Evolutionary conservation across 2,329 filamentous ascomycete species (phyloP), one percentile per base, ranked within the genome.

Genomic region (Aspergillus ruber): DNA sequence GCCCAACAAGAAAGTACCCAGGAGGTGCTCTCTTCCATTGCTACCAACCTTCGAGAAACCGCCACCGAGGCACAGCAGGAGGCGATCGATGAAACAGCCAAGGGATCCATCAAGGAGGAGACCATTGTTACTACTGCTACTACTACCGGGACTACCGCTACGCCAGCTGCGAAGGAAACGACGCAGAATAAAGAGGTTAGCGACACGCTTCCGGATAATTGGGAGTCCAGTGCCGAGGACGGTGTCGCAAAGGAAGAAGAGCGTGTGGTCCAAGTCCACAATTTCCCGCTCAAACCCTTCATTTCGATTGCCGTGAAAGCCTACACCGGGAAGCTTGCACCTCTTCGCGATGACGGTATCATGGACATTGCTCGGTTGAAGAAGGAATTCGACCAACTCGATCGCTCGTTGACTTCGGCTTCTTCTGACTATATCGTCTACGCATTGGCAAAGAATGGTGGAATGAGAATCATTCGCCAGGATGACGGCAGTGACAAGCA

Each of bases 351-450:
- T 48, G 86, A 91, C 56, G 80, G 85, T 39, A 84, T 95, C 59
- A 87, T 95, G 76, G 89, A 95, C 58, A 93, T 98, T 63, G 91
- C 93, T 44, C 83, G 90, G 49, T 78, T 97, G 54, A 95, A 95
- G 78, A 97, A 97, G 73, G 90, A 95, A 4, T 97, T 97, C 60
- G 93, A 98, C 63, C 93, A 97, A 71, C 85, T 96, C 52, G 93
- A 98, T 64, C 87, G 94, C 55, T 94, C 90, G 53, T 79, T 98
- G 27, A 91, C 91, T 43, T 86, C 90, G 4, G 90, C 91, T 15
- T 91, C 89, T 21, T 84, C 88, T 62, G 86, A 85, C 50, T 95
- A 93, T 72, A 97, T 98, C 69, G 85, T 88, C 5, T 98, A 97
- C 61, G 90, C 89, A 39, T 88, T 95, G 75, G 88, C 88, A 39